Base-by-base conservation (phyloP, 805 yeast species). In the Pichia exigua region DNA sequence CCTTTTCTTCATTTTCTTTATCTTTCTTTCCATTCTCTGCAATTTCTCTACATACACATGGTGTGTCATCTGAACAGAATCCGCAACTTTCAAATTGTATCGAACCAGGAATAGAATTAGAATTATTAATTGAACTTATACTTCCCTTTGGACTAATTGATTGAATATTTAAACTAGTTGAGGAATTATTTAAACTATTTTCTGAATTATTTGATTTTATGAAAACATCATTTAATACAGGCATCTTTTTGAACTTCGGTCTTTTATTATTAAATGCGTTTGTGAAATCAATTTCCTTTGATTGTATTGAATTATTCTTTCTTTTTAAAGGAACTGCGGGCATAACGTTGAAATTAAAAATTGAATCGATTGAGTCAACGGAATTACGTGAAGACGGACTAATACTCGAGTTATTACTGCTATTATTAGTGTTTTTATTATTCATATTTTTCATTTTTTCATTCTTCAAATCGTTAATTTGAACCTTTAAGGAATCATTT, bases 11-110 rank as follows among this genome's bases (percentile, higher is more conserved):
- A 10, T 11, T 22, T 20, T 42, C 22, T 47, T 61, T 77, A 20
- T 30, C 45, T 26, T 22, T 18, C 17, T n/a, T 28, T 39, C 30
- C 21, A 20, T 24, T 28, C 46, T 44, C 60, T 22, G 81, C 83
- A 18, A 80, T 86, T 59, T 89, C 97, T 27, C 92, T 79, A 65
- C 97, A 92, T 2, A 92, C 86, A 68, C 98, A 92, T 2, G 96
- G 91, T 0, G 95, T 83, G 58, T 83, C 94, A 58, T 87, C 96
- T 0, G 95, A 81, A 63, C 98, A 92, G 67, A 92, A 91, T 0
- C 98, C 98, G 68, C 98, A 92, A 53, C 85, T 81, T 57, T 87
- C 95, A 54, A 65, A 66, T 9, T 67, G 65, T 1, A 54, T 49
- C 21, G 59, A 65, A 38, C 54, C 58, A 15, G 55, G 56, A 10